These are phyloP conservation scores for Fusarium ambrosium DNA, from an alignment of 2,329 filamentous ascomycete genomes.

Conservation along the genomic window DNA sequence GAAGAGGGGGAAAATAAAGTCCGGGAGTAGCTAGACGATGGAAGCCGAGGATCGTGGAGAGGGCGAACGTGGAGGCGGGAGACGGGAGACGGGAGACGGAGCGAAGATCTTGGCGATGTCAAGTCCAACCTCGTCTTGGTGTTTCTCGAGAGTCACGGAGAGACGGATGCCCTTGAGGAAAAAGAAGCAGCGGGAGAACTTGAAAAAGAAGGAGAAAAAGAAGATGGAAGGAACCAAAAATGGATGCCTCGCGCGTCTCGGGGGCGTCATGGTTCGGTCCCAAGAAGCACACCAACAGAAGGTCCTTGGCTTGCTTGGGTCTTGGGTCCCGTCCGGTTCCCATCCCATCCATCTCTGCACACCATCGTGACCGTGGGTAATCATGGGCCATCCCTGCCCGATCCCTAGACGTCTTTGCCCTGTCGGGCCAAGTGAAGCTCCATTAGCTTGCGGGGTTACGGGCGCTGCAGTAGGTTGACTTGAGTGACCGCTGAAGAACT, in stretches of 20 bases:
- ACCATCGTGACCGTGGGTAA: conserved; percentile 47
- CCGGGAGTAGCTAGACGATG: conserved; percentile 11
- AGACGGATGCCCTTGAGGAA: conserved; percentile 6
- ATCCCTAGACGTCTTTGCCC: conserved; percentile 39
- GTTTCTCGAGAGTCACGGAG: conserved; percentile 3
- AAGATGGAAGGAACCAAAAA: conserved; percentile 36
- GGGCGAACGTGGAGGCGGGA: conserved; percentile 24
- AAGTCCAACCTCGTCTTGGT: conserved; percentile 8
- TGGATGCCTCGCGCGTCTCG: conserved; percentile 40
- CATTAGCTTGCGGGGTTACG: conserved; percentile 46
- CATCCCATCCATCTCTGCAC: conserved; percentile 40
- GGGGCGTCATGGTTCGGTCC: conserved; percentile 49
- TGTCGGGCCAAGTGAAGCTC: conserved; percentile 37
- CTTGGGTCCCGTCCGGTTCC: conserved; percentile 5
- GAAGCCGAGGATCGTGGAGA: conserved; percentile 38
- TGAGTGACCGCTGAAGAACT: conserved; percentile 17
- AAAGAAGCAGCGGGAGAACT: conserved; percentile 15
- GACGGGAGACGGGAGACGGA: neutral
- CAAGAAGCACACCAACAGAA: conserved; percentile 36
- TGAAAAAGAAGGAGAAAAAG: conserved; percentile 36
- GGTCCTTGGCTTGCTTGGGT: conserved; percentile 23
- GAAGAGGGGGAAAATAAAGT: conserved; percentile 26
- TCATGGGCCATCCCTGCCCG: conserved; percentile 42
- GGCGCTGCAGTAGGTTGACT: conserved; percentile 23
- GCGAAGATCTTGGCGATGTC: conserved; percentile 27